Evolutionary conservation across 441 rosid species (phyloP), one percentile per base, ranked within the genome.

Genomic region (Euphorbia celastroides): DNA sequence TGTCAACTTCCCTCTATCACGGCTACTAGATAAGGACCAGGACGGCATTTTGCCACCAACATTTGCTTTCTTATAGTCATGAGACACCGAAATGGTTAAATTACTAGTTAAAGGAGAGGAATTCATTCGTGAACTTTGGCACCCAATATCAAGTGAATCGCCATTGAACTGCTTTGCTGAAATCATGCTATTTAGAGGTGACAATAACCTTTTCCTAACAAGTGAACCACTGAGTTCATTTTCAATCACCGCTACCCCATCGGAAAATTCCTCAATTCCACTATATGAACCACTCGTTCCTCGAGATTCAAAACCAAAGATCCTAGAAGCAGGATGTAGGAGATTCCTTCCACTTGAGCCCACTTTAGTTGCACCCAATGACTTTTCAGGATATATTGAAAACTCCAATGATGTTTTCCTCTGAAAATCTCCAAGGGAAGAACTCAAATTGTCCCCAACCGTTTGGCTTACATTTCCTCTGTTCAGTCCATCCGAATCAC

Each of bases 271-370:
- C 61, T 82, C 79, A 62, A 66, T 32, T 71, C 71, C 74, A 50
- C 66, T 72, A 28, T 73, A 56, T 52, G 68, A 11, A 16, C 76
- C 72, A 75, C 69, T 71, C 42, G 68, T 72, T 74, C 79, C 85
- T 7, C 22, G 72, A 64, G 95, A 83, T 70, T 83, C 88, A 77
- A 90, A 93, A 30, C 98, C 97, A 66, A 93, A 85, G 64, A 89
- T 85, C 76, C 98, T 84, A 69, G 95, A 79, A 66, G 80, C 80
- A 78, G 95, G 92, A 55, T 62, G 66, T 38, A 67, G 86, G 61
- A 69, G 27, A 60, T 32, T 76, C 79, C 67, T 67, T 69, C 74
- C 83, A 71, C 57, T 71, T 71, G 84, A 73, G 48, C 83, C 68
- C 75, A 60, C 82, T 70, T 69, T 74, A 50, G 28, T 54, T 61